These are phyloP conservation scores for Pseudomicrostroma phylloplanum DNA, from an alignment of 1,284 basidiomycete species.

Conservation along the genomic window DNA sequence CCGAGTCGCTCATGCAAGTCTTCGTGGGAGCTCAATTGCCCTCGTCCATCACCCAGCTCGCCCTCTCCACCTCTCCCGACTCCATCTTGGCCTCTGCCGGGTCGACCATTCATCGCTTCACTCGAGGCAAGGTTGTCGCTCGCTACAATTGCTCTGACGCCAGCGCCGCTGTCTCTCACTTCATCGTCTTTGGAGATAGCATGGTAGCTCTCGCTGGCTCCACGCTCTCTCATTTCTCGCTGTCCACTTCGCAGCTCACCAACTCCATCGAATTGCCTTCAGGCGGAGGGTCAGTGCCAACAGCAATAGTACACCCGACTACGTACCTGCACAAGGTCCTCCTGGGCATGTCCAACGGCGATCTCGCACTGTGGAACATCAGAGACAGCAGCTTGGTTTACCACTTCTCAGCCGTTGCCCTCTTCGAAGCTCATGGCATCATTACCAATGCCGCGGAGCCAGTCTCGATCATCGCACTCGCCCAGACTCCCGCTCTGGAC, in stretches of 20 bases:
- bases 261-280: constrained; percentile 23
- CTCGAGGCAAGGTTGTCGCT: constrained; percentile 75
- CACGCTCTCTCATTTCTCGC: constrained; percentile 74
- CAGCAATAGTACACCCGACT: constrained; percentile 77
- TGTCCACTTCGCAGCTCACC: constrained; percentile 20
- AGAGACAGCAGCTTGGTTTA: constrained; percentile 56
- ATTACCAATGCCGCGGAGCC: constrained; percentile 52
- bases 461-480: constrained; percentile 53
- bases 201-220: constrained; percentile 59
- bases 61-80: constrained; percentile 67
- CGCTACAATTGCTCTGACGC: constrained; percentile 20
- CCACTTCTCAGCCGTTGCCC: constrained; percentile 46
- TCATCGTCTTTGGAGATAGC: constrained; percentile 45
- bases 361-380: constrained; percentile 90
- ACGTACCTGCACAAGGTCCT: constrained; percentile 96
- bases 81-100: constrained; percentile 77
- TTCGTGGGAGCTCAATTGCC: constrained; percentile 85
- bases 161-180: constrained; percentile 17
- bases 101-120: constrained; percentile 66
- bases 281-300: constrained; percentile 64
- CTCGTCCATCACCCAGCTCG: constrained; percentile 67
- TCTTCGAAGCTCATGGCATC: constrained; percentile 34
- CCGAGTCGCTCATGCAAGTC: constrained; percentile 79
- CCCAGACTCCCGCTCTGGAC: constrained; percentile 91
- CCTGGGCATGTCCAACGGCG: constrained; percentile 73